Conservation (phyloP, 139 green algal genomes). For the Micractinium sp. region DNA sequence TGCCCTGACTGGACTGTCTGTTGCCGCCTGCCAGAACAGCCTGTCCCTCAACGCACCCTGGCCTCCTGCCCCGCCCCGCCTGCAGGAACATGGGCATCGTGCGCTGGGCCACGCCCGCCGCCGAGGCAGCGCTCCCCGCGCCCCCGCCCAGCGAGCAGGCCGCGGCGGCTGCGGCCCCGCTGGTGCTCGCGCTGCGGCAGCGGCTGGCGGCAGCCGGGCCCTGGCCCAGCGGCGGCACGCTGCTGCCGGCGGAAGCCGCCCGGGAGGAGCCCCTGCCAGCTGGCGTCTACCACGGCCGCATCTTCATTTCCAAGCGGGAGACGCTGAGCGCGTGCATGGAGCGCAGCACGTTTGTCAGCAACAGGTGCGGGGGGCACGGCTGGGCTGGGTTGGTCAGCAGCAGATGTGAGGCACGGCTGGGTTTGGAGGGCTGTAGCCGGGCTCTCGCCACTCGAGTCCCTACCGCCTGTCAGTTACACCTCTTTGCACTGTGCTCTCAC, state of each 20-base stretch:
- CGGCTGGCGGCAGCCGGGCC: neutral
- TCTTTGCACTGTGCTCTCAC: too few relatives aligned
- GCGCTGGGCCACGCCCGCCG: neutral
- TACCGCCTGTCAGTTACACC: too few relatives aligned
- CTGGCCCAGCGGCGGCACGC: neutral
- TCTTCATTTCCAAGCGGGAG: slow-evolving; percentile 24
- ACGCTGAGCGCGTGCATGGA: slow-evolving; percentile 10
- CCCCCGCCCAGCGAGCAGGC: neutral
- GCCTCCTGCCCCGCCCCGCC: neutral
- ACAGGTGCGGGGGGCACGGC: neutral
- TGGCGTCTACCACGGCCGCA: neutral
- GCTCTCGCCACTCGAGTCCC: too few relatives aligned
- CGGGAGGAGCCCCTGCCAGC: neutral
- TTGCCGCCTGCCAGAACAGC: neutral
- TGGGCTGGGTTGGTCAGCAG: neutral
- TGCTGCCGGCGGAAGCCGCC: neutral
- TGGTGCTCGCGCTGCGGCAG: neutral
- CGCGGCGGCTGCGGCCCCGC: neutral
- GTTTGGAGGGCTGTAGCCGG: neutral
- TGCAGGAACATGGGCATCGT: neutral
- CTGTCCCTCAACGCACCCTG: neutral
- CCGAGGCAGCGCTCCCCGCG: neutral
- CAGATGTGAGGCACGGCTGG: neutral
- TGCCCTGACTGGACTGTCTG: too few relatives aligned
- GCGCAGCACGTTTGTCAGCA: slow-evolving; percentile 7